phyloP scores from a whole-genome alignment of 139 green algal genomes.

The Desmodesmus armatus region DNA sequence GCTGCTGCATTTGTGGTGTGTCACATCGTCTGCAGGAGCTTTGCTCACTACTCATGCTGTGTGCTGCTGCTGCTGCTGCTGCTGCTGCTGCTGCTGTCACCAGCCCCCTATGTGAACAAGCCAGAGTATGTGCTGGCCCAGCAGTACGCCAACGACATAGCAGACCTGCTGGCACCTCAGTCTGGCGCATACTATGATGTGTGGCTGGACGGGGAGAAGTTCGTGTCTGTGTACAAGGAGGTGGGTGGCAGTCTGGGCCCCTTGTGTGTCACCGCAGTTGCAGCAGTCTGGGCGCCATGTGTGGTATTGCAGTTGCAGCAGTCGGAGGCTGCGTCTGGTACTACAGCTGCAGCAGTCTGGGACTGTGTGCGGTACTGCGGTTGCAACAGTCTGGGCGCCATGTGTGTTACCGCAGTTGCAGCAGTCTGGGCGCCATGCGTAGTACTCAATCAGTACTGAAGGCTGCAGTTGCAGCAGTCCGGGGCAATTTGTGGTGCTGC shows the following conservation, averaged over 20 bases:
- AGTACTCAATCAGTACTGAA: no score
- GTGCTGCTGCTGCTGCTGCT: no score
- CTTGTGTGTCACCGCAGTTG: neutral
- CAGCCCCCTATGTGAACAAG: slow-evolving; percentile 82
- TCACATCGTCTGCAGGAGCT: no score
- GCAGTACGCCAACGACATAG: slow-evolving; percentile 78
- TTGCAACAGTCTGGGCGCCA: neutral
- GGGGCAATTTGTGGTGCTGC: no score
- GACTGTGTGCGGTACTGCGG: neutral
- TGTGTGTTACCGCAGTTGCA: neutral
- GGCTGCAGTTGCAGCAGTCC: no score
- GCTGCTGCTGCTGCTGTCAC: no score
- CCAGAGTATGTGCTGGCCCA: slow-evolving; percentile 91
- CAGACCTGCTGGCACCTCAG: slow-evolving; percentile 88
- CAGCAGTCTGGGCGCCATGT: neutral
- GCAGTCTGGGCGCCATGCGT: no score
- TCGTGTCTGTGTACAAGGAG: slow-evolving; percentile 90
- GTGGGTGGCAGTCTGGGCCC: no score
- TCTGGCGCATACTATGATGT: slow-evolving; percentile 99
- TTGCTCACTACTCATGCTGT: no score
- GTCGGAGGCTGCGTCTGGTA: no score
- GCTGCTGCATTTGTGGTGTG: no score
- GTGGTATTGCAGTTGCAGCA: neutral
- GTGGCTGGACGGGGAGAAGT: slow-evolving; percentile 99
- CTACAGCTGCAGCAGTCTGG: neutral